Percentiles rank a stretch among this genome's conserved stretches.
Evolutionary conservation across 768 basidiomycete genomes (phyloP).

Genomic region (Suillus decipiens): DNA sequence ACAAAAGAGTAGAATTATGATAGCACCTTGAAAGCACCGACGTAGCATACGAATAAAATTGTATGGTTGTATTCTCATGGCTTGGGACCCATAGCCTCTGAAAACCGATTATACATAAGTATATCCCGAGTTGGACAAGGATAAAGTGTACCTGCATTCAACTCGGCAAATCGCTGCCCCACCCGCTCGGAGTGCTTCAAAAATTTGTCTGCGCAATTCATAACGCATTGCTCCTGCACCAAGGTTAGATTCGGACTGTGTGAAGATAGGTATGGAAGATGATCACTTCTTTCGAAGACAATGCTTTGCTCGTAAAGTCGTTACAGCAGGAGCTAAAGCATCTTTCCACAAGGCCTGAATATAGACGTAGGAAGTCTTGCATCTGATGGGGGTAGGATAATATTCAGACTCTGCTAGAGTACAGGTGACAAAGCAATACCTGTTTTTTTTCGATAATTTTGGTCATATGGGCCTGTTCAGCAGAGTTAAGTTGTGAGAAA

Average conservation of each 20-base stretch:
- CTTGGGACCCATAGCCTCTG: slow-evolving; percentile 36
- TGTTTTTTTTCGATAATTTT: slow-evolving; percentile 96
- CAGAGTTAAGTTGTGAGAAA: slow-evolving; percentile 83
- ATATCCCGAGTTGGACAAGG: background rate
- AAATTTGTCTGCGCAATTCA: slow-evolving; percentile 97
- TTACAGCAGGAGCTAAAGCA: slow-evolving; percentile 96
- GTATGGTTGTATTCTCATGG: slow-evolving; percentile 21
- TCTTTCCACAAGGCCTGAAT: slow-evolving; percentile 91
- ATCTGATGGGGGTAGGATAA: slow-evolving; percentile 56
- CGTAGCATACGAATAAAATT: slow-evolving; percentile 4
- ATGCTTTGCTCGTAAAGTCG: slow-evolving; percentile 94
- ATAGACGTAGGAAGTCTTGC: slow-evolving; percentile 97
- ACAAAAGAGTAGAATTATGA: slow-evolving; percentile 5
- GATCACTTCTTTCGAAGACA: slow-evolving; percentile 88
- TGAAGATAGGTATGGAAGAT: background rate
- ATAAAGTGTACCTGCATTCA: slow-evolving; percentile 76
- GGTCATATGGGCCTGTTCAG: slow-evolving; percentile 96
- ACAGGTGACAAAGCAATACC: slow-evolving; percentile 43
- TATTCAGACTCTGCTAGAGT: slow-evolving; percentile 7
- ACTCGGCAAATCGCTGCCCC: slow-evolving; percentile 88
- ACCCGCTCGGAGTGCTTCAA: slow-evolving; percentile 94
- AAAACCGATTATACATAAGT: slow-evolving; percentile 7
- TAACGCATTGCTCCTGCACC: slow-evolving; percentile 79
- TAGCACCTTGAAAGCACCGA: slow-evolving; percentile 16
- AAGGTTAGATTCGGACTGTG: slow-evolving; percentile 14